These are phyloP conservation scores for Clitocybe nebularis DNA, from an alignment of 1,284 basidiomycete species.

Conservation along the genomic window DNA sequence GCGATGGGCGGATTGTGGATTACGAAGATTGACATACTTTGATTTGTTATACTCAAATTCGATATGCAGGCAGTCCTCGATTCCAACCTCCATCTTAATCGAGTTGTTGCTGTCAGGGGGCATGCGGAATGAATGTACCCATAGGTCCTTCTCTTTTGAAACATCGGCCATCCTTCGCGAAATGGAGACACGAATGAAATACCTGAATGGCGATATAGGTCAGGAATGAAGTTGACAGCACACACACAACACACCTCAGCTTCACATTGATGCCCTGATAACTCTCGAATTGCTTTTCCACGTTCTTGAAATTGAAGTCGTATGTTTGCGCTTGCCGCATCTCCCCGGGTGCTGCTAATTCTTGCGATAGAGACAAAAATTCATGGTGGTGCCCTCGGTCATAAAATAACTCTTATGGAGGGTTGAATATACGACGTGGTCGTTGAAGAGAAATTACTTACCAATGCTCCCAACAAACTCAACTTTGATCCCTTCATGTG, in stretches of 20 bases:
- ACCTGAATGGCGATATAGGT: no score
- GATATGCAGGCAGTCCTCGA: conserved; percentile 98
- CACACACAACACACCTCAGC: conserved; percentile 60
- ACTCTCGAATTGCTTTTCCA: conserved; percentile 98
- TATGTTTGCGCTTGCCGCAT: conserved; percentile 93
- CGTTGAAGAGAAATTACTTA: conserved; percentile 31
- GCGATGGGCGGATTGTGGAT: conserved; percentile 2
- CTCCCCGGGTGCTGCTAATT: conserved; percentile 91
- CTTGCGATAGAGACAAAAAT: conserved; percentile 93
- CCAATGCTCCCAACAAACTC: conserved; percentile 97
- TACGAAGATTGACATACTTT: conserved; percentile 57
- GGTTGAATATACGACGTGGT: conserved; percentile 5
- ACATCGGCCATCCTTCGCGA: conserved; percentile 91
- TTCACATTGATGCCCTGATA: conserved; percentile 99
- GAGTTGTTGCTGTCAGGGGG: conserved; percentile 96
- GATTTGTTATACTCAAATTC: conserved; percentile 99
- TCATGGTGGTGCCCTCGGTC: conserved; percentile 98
- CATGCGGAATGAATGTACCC: conserved; percentile 99
- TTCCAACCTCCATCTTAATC: conserved; percentile 99
- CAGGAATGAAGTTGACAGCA: no score
- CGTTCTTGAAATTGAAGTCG: conserved; percentile 97
- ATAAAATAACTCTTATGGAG: conserved; percentile 82
- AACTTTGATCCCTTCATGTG: conserved; percentile 96
- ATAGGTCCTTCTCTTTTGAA: conserved; percentile 88
- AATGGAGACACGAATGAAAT: conserved; percentile 91